Percentiles rank a stretch among this genome's conserved stretches.
Conservation (phyloP, 768 basidiomycete species). For the Royoungia palumana region DNA sequence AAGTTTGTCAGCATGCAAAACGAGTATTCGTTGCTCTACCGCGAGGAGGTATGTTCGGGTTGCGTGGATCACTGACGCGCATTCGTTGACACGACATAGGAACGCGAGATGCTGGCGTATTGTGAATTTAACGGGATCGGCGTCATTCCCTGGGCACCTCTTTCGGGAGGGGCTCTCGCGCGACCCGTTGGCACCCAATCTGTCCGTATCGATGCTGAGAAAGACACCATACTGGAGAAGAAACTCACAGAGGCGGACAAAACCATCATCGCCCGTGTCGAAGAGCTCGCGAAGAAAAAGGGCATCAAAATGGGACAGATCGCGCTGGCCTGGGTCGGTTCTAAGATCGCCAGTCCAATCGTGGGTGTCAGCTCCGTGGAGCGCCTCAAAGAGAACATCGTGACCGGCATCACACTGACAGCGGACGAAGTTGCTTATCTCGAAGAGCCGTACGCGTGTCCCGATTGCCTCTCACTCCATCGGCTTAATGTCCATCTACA, state of each 20-base stretch:
- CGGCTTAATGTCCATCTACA: slow-evolving; percentile 5
- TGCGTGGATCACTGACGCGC: background rate
- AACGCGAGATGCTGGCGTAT: slow-evolving; percentile 44
- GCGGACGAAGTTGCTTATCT: slow-evolving; percentile 30
- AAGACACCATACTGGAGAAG: slow-evolving; percentile 25
- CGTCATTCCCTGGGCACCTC: slow-evolving; percentile 49
- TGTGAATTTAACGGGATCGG: slow-evolving; percentile 50
- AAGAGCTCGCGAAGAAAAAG: slow-evolving; percentile 40
- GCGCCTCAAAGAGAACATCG: slow-evolving; percentile 31
- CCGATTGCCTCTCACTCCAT: background rate
- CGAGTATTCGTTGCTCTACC: slow-evolving; percentile 51
- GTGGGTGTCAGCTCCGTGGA: slow-evolving; percentile 37
- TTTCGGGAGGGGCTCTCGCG: slow-evolving; percentile 38
- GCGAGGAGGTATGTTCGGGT: slow-evolving; percentile 42
- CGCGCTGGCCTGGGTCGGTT: slow-evolving; percentile 40
- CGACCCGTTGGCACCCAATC: slow-evolving; percentile 34
- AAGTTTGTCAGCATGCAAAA: slow-evolving; percentile 57
- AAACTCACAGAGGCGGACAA: slow-evolving; percentile 28
- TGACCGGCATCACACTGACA: slow-evolving; percentile 22
- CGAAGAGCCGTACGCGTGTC: slow-evolving; percentile 25
- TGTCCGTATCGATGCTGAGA: slow-evolving; percentile 6
- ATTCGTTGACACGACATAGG: slow-evolving; percentile 25
- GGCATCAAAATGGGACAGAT: slow-evolving; percentile 44
- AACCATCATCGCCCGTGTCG: slow-evolving; percentile 38
- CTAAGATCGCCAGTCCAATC: slow-evolving; percentile 45